Evolutionary conservation across 768 basidiomycete genomes (phyloP).

Genomic region (Pholiota conissans): DNA sequence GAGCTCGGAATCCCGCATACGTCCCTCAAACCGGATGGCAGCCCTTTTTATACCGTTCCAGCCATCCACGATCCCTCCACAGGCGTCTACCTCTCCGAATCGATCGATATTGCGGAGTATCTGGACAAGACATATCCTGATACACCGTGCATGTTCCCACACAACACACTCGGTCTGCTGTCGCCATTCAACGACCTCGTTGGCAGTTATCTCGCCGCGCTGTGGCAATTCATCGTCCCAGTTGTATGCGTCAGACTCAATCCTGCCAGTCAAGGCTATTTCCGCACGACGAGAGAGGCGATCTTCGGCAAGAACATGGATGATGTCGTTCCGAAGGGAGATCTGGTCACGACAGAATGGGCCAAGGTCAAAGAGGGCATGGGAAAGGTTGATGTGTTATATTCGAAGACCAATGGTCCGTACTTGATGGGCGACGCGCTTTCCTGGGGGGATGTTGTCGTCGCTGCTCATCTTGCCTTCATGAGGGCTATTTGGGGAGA

Average conservation of each 20-base stretch:
- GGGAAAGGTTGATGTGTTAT: slow-evolving; percentile 18
- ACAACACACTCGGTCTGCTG: slow-evolving; percentile 11
- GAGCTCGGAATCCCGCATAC: slow-evolving; percentile 37
- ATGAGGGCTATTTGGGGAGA: slow-evolving; percentile 27
- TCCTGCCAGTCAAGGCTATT: slow-evolving; percentile 23
- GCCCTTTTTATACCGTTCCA: slow-evolving; percentile 42
- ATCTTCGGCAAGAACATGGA: slow-evolving; percentile 33
- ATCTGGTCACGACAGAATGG: slow-evolving; percentile 27
- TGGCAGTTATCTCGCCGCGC: not conserved
- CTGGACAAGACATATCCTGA: slow-evolving; percentile 11
- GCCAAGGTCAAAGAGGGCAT: slow-evolving; percentile 19
- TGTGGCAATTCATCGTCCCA: slow-evolving; percentile 8
- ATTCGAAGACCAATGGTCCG: slow-evolving; percentile 23
- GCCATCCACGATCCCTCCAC: too few species aligned
- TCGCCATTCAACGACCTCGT: slow-evolving; percentile 8
- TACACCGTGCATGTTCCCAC: slow-evolving; percentile 9
- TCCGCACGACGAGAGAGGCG: slow-evolving; percentile 32
- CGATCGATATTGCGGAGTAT: slow-evolving; percentile 3
- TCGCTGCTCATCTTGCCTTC: slow-evolving; percentile 9
- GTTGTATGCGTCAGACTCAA: slow-evolving; percentile 3
- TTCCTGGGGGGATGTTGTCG: slow-evolving; percentile 34
- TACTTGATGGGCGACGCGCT: slow-evolving; percentile 34
- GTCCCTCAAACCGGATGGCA: slow-evolving; percentile 23
- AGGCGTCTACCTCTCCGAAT: not conserved
- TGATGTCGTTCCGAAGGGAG: slow-evolving; percentile 28